Conservation (phyloP, 208 protist species). For the Vickermania ingenoplastis region DNA sequence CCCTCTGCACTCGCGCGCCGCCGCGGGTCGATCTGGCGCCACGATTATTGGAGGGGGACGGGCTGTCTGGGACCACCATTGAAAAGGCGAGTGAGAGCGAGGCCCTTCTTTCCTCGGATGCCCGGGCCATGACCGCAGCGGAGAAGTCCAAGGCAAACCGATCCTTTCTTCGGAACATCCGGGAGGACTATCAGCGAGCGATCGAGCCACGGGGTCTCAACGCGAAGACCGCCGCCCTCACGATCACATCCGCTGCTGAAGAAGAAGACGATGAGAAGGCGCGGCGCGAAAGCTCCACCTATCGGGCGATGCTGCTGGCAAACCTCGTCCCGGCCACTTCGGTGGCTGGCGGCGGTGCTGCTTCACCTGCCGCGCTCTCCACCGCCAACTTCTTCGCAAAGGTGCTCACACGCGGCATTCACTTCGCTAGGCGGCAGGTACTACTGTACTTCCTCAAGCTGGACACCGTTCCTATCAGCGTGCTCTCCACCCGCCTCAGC, state of each 20-base stretch:
- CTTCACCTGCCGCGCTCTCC: not conserved
- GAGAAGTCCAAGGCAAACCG: not conserved
- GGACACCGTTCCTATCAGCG: constrained; percentile 28
- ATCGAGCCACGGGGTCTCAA: not conserved
- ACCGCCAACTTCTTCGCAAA: not conserved
- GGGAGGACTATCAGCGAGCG: not conserved
- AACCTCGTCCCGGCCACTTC: not conserved
- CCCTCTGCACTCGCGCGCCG: constrained; percentile 18
- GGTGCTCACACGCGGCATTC: not conserved
- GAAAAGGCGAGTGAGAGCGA: not conserved
- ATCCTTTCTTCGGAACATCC: not conserved
- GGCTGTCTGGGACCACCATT: not conserved
- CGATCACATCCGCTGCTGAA: not conserved
- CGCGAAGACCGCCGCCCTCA: not conserved
- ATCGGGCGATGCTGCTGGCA: not conserved
- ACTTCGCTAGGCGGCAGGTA: constrained; percentile 24
- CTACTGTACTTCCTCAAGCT: constrained; percentile 42
- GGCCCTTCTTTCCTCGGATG: constrained; percentile 2
- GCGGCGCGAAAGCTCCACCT: not conserved
- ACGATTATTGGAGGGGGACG: not conserved
- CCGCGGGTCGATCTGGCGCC: not conserved
- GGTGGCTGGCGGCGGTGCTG: not conserved
- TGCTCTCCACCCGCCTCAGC: constrained; percentile 10
- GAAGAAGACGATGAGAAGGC: not conserved
- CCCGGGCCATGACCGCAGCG: constrained; percentile 5